Percentiles rank a stretch among this genome's conserved stretches.
These are phyloP conservation scores for Sutorius eximius DNA, from an alignment of 1,284 basidiomycete species.

Conservation along the genomic window DNA sequence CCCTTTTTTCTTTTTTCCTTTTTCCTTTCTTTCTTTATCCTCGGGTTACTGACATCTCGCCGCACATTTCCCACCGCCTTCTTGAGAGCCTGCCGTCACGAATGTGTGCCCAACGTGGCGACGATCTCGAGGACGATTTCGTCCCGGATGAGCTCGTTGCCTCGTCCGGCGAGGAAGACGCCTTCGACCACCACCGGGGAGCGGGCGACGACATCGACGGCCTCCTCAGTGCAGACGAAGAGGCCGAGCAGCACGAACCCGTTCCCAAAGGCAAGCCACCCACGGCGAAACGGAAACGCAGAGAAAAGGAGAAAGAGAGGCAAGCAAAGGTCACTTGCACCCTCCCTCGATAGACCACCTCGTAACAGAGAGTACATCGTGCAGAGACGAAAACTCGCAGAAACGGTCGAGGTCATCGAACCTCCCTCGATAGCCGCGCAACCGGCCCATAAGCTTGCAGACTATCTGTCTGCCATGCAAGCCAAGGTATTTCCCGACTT, in stretches of 20 bases:
- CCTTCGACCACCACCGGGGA: slow-evolving; percentile 40
- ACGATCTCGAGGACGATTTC: slow-evolving; percentile 82
- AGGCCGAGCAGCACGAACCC: slow-evolving; percentile 36
- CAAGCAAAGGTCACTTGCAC: slow-evolving; percentile 54
- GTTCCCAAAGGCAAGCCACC: slow-evolving; percentile 30
- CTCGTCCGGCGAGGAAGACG: slow-evolving; percentile 56
- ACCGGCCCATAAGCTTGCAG: slow-evolving; percentile 52
- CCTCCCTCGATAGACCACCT: slow-evolving; percentile 13
- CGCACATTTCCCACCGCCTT: not conserved
- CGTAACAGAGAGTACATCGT: slow-evolving; percentile 9
- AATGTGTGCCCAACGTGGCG: slow-evolving; percentile 50
- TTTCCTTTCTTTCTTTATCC: not conserved
- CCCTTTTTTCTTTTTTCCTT: not conserved
- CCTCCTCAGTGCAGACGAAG: slow-evolving; percentile 47
- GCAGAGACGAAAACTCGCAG: slow-evolving; percentile 65
- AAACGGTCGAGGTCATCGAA: slow-evolving; percentile 41
- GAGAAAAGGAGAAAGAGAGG: slow-evolving; percentile 67
- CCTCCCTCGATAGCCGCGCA: slow-evolving; percentile 55
- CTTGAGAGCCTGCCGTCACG: slow-evolving; percentile 13
- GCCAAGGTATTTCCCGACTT: slow-evolving; percentile 62
- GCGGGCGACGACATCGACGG: slow-evolving; percentile 42
- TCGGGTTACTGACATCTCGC: not conserved
- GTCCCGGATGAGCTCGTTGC: slow-evolving; percentile 68
- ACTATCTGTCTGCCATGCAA: slow-evolving; percentile 63
- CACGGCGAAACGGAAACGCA: slow-evolving; percentile 63